Evolutionary conservation across 192 early-diverging fungal genomes (phyloP), one percentile per base, ranked within the genome.

Genomic region (Podila minutissima): DNA sequence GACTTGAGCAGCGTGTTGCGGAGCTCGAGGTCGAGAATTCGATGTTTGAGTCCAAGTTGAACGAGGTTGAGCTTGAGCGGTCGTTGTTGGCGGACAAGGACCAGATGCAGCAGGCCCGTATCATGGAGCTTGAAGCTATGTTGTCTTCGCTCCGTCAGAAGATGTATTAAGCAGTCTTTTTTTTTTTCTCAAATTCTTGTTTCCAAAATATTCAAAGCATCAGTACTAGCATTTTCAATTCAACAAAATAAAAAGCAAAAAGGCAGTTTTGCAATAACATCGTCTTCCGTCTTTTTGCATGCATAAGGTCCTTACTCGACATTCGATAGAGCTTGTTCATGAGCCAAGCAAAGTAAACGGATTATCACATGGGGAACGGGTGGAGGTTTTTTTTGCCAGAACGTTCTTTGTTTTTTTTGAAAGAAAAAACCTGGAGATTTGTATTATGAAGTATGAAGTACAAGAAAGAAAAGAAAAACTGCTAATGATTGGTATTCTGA

Each of bases 11-110:
- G 28, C 92, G 94, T 58, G 96, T 97, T 41, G 83, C 86, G 1
- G 89, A 94, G 57, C 86, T 98, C 11, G 95, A 97, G 84, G 75
- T 84, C 22, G 89, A 95, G 69, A 98, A 97, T 71, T 81, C 77
- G 6, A 81, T 81, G 77, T 81, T 81, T 37, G 77, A 81, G 28
- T 19, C 77, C 41, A 81, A 81, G 66, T 66, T 81, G 77, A 81
- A 81, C 48, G 77, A 81, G 35, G 77, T 81, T 31, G 77, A 81
- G 77, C 61, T 81, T 50, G 77, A 81, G 26, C 77, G 77, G 22
- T 81, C 77, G 0, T 73, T 81, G 77, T 81, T 81, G 77, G 77
- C 77, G 60, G 77, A 81, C 77, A 81, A 81, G 71, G 77, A 81
- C 60, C 77, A 81, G 37, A 81, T 81, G 77, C 77, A 81, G 59